phyloP scores from a whole-genome alignment of 495 filamentous ascomycete species.

The Talaromyces stipitatus region DNA sequence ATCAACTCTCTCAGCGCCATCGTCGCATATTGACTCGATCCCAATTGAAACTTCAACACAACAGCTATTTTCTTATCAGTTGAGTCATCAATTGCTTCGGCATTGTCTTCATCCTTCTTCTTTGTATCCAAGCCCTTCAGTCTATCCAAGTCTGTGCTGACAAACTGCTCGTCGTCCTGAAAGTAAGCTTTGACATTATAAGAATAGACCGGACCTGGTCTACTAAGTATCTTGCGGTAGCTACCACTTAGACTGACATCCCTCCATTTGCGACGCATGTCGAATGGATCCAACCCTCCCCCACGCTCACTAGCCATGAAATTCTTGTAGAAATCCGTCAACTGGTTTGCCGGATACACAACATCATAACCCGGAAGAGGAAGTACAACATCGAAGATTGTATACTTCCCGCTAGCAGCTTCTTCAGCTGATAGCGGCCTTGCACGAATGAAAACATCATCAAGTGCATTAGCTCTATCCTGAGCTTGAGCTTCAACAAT shows the following conservation, averaged over 20 bases:
- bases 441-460: conserved; percentile 65
- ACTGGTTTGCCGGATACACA: conserved; percentile 73
- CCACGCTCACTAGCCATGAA: conserved; percentile 78
- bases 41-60: conserved; percentile 76
- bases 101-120: conserved; percentile 8
- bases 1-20: conserved; percentile 86
- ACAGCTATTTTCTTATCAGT: conserved; percentile 59
- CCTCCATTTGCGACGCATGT: conserved; percentile 80
- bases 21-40: conserved; percentile 85
- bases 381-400: conserved; percentile 85
- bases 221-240: conserved; percentile 79
- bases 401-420: conserved; percentile 67
- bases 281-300: conserved; percentile 68
- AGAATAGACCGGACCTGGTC: conserved; percentile 45
- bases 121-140: conserved; percentile 16
- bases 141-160: conserved; percentile 71
- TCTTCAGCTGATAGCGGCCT: conserved; percentile 68
- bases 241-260: conserved; percentile 84
- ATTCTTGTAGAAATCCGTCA: conserved; percentile 67
- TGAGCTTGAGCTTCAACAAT: conserved; percentile 51
- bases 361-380: conserved; percentile 91
- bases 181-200: conserved; percentile 63
- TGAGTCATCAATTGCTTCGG: neutral
- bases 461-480: conserved; percentile 45
- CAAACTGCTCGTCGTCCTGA: conserved; percentile 71